Base-by-base conservation (phyloP, 2,329 filamentous ascomycete genomes). In the Sporothrix inflata region DNA sequence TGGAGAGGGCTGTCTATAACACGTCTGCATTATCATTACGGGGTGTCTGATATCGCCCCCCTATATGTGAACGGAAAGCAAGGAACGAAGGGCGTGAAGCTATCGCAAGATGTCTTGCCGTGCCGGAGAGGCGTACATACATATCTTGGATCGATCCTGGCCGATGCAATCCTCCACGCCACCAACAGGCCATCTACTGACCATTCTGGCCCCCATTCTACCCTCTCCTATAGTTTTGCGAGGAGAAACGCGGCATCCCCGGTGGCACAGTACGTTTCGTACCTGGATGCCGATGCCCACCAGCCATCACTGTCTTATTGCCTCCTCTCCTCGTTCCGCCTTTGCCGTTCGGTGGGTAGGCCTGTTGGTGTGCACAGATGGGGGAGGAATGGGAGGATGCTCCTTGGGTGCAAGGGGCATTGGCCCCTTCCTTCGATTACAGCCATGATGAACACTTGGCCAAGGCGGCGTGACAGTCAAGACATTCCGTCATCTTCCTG, bases 311-410 rank as follows among this genome's bases (percentile, higher is more conserved):
- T 47, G 42, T 53, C 7, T 53, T 24, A 12, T n/a, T 27, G 12
- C 19, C 12, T 6, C 30, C 19, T 21, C 57, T 21, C 57, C 57
- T 8, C 57, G 57, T 40, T 61, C 34, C 34, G 30, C 34, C 57
- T 40, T 38, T 61, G 19, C 57, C 30, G 57, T 40, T 21, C 19
- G 11, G 16, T 5, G 57, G 57, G 57, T 21, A 40, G 30, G 38
- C 19, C 57, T 61, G 57, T 24, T 61, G 57, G 30, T 40, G 57
- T 40, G 57, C 57, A 61, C 57, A 61, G 57, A 61, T 61, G 57
- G 30, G 19, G 57, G 3, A 61, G 4, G 55, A 11, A 16, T 6
- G 12, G 9, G 57, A 24, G 1, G 30, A 30, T 16, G 6, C 12
- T n/a, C 30, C 34, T 40, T 30, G 34, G 57, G 57, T 38, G 4